A percentile compares a stretch with the other conserved stretches of the same genome.
These are phyloP conservation scores for Circinella minor DNA, from an alignment of 371 early-diverging fungal species.

Conservation along the genomic window DNA sequence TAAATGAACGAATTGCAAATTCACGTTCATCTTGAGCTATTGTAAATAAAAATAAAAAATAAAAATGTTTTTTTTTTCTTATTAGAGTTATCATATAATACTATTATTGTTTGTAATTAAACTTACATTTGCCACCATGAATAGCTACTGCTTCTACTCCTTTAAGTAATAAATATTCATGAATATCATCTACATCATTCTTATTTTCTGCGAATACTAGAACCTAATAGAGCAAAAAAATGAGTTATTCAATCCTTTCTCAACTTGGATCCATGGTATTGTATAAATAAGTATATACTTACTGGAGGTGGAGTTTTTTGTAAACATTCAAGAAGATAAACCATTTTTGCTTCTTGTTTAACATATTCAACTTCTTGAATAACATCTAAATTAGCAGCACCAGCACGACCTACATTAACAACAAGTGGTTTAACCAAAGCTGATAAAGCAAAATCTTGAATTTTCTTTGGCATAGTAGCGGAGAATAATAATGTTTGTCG, in stretches of 20 bases:
- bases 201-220: slow-evolving; percentile 99
- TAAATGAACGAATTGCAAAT: slow-evolving; percentile 82
- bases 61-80: too few species aligned
- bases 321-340: slow-evolving; percentile 88
- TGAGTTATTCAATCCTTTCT: too few species aligned
- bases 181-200: slow-evolving; percentile 99
- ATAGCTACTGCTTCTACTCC: slow-evolving; percentile 94
- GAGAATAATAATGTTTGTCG: slow-evolving; percentile 94
- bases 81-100: neutral
- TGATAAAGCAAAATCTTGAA: slow-evolving; percentile 91
- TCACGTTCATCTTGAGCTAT: slow-evolving; percentile 83
- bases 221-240: slow-evolving; percentile 48
- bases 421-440: slow-evolving; percentile 90
- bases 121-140: slow-evolving; percentile 93
- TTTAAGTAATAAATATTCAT: slow-evolving; percentile 91
- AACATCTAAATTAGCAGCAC: slow-evolving; percentile 97
- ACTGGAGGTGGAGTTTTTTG: slow-evolving; percentile 96
- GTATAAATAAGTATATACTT: slow-evolving; percentile 16
- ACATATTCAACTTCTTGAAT: slow-evolving; percentile 98
- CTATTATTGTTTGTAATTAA: neutral
- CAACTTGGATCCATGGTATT: too few species aligned
- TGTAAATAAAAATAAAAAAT: neutral
- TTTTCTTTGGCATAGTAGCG: slow-evolving; percentile 98
- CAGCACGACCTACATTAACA: slow-evolving; percentile 98
- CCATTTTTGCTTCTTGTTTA: slow-evolving; percentile 93